Conservation (phyloP, 139 green algal genomes). For the Picochlorum sp. region DNA sequence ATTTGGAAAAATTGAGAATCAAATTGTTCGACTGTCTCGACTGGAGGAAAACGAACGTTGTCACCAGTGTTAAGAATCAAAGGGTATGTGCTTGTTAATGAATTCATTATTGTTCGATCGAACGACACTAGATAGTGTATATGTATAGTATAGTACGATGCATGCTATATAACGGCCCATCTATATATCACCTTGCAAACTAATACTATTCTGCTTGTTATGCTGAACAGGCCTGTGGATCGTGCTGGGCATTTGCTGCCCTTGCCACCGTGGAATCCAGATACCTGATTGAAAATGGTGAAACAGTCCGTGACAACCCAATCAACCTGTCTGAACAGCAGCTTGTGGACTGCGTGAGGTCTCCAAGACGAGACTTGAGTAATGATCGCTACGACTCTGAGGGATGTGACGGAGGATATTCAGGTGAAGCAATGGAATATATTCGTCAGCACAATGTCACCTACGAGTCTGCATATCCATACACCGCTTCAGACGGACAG, state of each 20-base stretch:
- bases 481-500: background rate
- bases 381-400: background rate
- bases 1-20: background rate
- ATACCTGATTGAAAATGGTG: slow-evolving; percentile 8
- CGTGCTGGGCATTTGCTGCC: slow-evolving; percentile 17
- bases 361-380: background rate
- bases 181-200: too few relatives aligned
- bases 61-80: background rate
- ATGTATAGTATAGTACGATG: too few relatives aligned
- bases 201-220: too few relatives aligned
- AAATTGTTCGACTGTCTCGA: background rate
- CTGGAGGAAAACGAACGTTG: background rate
- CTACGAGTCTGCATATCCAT: background rate
- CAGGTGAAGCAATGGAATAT: background rate
- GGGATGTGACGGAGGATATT: background rate
- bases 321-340: slow-evolving; percentile 10
- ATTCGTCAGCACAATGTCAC: background rate
- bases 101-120: too few relatives aligned
- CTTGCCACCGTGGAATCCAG: slow-evolving; percentile 5
- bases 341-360: slow-evolving; percentile 4
- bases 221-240: slow-evolving; percentile 10
- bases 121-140: too few relatives aligned
- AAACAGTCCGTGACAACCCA: background rate
- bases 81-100: too few relatives aligned
- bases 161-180: too few relatives aligned